phyloP scores from a whole-genome alignment of 164 flowering plant genomes.

The grape (Vitis vinifera) region DNA sequence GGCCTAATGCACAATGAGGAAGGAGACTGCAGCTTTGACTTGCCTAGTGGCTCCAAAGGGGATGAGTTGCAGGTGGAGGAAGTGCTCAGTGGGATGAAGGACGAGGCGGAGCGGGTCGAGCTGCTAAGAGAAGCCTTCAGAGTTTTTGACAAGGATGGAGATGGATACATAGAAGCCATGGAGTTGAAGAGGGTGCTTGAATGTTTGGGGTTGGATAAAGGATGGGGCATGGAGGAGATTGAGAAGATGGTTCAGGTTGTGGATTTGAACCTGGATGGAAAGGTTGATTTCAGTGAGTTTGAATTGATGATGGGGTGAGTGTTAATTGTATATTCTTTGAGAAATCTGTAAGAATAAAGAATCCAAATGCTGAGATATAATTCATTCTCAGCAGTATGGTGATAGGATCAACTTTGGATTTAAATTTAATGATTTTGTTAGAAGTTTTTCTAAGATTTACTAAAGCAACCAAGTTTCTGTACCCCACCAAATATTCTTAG shows the following conservation, averaged over 20 bases:
- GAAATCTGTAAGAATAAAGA: no score
- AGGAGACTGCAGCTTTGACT: not conserved
- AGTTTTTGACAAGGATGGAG: slow-evolving; percentile 60
- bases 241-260: slow-evolving; percentile 53
- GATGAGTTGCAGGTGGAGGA: slow-evolving; percentile 30
- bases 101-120: slow-evolving; percentile 18
- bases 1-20: slow-evolving; percentile 18
- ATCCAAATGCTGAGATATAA: no score
- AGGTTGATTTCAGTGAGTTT: slow-evolving; percentile 65
- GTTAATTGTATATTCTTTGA: slow-evolving; percentile 1
- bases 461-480: no score
- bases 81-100: slow-evolving; percentile 23
- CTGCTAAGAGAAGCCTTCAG: slow-evolving; percentile 47
- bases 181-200: slow-evolving; percentile 60
- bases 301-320: slow-evolving; percentile 43
- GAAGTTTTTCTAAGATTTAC: no score
- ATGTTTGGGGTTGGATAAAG: slow-evolving; percentile 55
- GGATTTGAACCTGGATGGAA: slow-evolving; percentile 62
- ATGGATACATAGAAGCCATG: slow-evolving; percentile 56
- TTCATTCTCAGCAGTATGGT: no score
- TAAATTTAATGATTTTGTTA: not conserved
- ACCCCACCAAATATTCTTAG: no score
- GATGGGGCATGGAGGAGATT: slow-evolving; percentile 42
- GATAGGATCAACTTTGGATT: not conserved
- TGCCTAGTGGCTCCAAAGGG: not conserved